phyloP scores from a whole-genome alignment of 1,139 yeast genomes.

The Debaryomycetaceae sp. region DNA sequence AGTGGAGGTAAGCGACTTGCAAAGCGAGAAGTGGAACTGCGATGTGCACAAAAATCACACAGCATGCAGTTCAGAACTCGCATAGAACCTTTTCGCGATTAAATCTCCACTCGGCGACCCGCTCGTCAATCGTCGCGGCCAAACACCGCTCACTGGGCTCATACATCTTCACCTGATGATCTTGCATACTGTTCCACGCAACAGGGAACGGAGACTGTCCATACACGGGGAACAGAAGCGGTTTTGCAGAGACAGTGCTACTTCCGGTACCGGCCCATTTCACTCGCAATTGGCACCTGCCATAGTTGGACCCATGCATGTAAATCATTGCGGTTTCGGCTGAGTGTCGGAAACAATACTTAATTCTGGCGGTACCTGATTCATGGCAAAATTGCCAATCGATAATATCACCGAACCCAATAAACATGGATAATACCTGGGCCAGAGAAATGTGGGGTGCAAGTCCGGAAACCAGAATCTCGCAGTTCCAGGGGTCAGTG shows the following conservation, averaged over 20 bases:
- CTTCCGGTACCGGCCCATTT: constrained; percentile 20
- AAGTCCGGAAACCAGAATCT: constrained; percentile 20
- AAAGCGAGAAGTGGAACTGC: no score
- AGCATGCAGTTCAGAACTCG: not conserved
- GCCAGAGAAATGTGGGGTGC: constrained; percentile 16
- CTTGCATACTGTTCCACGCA: no score
- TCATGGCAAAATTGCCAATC: constrained; percentile 13
- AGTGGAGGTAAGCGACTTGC: no score
- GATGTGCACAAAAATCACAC: no score
- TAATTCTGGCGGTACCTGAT: constrained; percentile 16
- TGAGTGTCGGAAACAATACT: constrained; percentile 19
- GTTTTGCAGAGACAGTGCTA: not conserved
- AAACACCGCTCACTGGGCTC: constrained; percentile 14
- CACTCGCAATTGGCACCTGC: constrained; percentile 20
- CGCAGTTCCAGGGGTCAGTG: constrained; percentile 29
- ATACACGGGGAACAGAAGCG: no score
- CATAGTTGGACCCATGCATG: constrained; percentile 20
- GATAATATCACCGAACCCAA: constrained; percentile 26
- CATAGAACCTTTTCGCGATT: constrained; percentile 8
- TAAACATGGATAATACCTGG: constrained; percentile 20
- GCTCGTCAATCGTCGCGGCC: constrained; percentile 8
- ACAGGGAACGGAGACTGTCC: no score
- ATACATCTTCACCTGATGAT: not conserved
- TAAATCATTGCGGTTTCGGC: constrained; percentile 28
- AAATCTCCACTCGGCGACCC: constrained; percentile 9